Conservation (phyloP, 345 rosid species). For the Salix viminalis region DNA sequence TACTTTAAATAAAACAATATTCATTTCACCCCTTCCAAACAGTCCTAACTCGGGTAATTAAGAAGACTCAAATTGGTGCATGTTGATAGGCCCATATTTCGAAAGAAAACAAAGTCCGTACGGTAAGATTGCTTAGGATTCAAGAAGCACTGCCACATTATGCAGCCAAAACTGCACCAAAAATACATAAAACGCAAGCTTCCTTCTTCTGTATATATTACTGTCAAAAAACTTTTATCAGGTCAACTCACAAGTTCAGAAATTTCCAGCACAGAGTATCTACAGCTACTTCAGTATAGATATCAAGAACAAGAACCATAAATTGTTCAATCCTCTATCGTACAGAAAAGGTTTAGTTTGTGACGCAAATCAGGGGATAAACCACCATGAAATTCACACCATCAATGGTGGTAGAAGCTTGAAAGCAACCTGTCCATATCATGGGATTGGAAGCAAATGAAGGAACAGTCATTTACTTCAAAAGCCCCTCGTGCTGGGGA, state of each 20-base stretch:
- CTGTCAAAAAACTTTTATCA: background rate
- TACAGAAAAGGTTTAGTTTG: background rate
- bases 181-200: no score
- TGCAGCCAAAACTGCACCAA: no score
- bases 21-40: no score
- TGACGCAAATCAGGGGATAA: background rate
- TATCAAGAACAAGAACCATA: background rate
- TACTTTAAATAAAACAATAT: no score
- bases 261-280: background rate
- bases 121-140: no score
- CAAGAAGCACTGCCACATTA: no score
- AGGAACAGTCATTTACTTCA: background rate
- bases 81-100: no score
- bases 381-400: background rate
- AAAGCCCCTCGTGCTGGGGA: slow-evolving; percentile 49
- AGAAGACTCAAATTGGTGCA: no score
- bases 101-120: background rate
- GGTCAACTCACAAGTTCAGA: background rate
- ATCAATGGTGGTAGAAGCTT: background rate
- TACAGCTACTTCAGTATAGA: background rate
- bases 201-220: no score
- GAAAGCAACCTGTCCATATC: background rate
- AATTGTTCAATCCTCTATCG: background rate
- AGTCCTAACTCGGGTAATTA: no score
- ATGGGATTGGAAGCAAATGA: background rate